Conservation (phyloP, 2,329 filamentous ascomycete species). For the Alternaria hordeiaustralica region DNA sequence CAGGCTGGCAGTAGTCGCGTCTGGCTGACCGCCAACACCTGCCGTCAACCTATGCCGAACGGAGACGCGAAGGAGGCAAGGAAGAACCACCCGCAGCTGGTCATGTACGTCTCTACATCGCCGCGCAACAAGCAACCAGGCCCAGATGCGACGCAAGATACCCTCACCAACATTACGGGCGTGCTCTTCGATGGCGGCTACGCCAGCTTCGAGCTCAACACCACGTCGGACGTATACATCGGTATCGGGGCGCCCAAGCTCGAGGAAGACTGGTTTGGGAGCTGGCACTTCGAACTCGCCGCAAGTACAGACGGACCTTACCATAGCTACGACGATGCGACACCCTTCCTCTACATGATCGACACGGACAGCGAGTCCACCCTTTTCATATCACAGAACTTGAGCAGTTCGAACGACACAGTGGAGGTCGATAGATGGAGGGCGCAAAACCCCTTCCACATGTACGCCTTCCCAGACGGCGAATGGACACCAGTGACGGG, state of each 20-base stretch:
- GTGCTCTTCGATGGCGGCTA: slow-evolving; percentile 71
- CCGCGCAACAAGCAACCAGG: slow-evolving; percentile 70
- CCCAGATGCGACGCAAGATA: slow-evolving; percentile 58
- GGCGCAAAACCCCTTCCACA: slow-evolving; percentile 66
- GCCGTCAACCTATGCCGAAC: slow-evolving; percentile 72
- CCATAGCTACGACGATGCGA: slow-evolving; percentile 66
- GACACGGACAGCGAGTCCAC: slow-evolving; percentile 84
- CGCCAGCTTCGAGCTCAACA: slow-evolving; percentile 67
- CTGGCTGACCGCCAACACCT: slow-evolving; percentile 87
- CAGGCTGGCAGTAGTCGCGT: slow-evolving; percentile 55
- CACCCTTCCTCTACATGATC: slow-evolving; percentile 74
- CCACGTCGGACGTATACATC: slow-evolving; percentile 74
- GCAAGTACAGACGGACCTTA: slow-evolving; percentile 81
- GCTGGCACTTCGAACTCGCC: slow-evolving; percentile 82
- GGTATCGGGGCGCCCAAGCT: slow-evolving; percentile 74
- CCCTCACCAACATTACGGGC: slow-evolving; percentile 49
- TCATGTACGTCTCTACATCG: slow-evolving; percentile 76
- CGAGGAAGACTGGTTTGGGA: slow-evolving; percentile 63
- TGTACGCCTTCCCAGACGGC: slow-evolving; percentile 75
- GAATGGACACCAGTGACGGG: slow-evolving; percentile 66
- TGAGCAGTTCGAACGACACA: slow-evolving; percentile 62
- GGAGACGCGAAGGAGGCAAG: slow-evolving; percentile 53
- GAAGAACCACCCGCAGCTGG: slow-evolving; percentile 66
- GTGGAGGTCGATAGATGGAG: slow-evolving; percentile 62
- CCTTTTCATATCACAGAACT: slow-evolving; percentile 77